Evolutionary conservation across 129 eudicot species (phyloP).

Genomic region (Tagetes patula): DNA sequence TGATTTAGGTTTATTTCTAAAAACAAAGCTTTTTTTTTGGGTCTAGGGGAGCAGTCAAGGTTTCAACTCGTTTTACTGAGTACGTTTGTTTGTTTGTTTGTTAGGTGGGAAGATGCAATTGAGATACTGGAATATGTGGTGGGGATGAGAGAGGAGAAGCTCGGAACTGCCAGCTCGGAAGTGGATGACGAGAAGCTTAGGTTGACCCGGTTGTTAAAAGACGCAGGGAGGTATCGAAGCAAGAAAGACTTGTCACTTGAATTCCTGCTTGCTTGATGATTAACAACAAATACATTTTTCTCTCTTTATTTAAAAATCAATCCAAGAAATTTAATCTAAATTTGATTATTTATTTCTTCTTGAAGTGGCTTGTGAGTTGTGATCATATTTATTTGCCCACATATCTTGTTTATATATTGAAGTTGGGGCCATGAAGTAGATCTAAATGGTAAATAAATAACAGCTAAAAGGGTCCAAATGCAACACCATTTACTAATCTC

Average conservation of each 20-base stretch:
- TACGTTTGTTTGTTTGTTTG: not conserved
- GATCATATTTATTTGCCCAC: conserved; percentile 3
- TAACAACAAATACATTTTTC: not conserved
- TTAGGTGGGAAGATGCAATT: conserved; percentile 3
- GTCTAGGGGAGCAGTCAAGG: too few species aligned
- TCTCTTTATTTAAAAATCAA: conserved; percentile 5
- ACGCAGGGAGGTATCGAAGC: not conserved
- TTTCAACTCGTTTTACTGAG: too few species aligned
- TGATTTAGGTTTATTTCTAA: not conserved
- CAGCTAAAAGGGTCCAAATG: too few species aligned
- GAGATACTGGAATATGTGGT: conserved; percentile 13
- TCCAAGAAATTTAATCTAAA: not conserved
- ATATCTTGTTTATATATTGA: not conserved
- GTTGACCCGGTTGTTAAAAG: not conserved
- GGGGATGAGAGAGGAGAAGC: conserved; percentile 7
- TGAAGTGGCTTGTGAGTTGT: not conserved
- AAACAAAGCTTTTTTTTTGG: too few species aligned
- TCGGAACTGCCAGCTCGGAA: not conserved
- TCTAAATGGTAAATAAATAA: not conserved
- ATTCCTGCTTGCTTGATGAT: not conserved
- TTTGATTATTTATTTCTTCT: not conserved
- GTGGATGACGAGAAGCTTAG: not conserved
- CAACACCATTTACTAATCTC: too few species aligned
- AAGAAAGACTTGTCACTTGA: not conserved
- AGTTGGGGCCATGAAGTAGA: not conserved